Conservation (phyloP, 176 grass and related monocot genomes). For the Oryza coarctata region DNA sequence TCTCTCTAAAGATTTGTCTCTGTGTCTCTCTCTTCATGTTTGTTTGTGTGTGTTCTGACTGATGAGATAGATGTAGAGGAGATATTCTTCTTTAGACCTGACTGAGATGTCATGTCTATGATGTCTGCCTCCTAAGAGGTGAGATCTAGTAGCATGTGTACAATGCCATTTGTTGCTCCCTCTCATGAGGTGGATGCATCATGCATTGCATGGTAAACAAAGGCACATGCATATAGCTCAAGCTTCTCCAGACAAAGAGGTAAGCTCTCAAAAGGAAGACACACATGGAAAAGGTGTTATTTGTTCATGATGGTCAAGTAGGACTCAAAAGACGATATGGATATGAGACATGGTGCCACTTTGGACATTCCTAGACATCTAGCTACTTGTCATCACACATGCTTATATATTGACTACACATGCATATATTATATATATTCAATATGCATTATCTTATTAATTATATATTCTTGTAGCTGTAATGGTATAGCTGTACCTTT, state of each 20-base stretch:
- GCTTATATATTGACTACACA: neutral
- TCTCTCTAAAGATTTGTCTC: neutral
- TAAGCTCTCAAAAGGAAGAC: constrained; percentile 25
- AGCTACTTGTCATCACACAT: neutral
- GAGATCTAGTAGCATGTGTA: neutral
- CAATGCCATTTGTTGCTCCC: too few relatives aligned
- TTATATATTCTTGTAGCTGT: neutral
- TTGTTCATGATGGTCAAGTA: constrained; percentile 1
- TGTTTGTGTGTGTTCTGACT: neutral
- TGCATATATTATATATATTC: neutral
- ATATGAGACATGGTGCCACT: constrained; percentile 39
- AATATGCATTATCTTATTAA: neutral
- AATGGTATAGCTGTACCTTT: too few relatives aligned
- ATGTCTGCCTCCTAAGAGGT: constrained; percentile 23
- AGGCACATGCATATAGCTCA: neutral
- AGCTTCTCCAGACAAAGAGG: constrained; percentile 16
- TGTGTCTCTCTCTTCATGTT: neutral
- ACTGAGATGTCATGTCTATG: constrained; percentile 50
- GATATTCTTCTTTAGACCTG: constrained; percentile 16
- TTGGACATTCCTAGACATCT: neutral
- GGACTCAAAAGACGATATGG: constrained; percentile 21
- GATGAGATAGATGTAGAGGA: constrained; percentile 5
- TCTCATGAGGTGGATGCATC: neutral
- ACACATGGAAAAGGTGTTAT: constrained; percentile 21
- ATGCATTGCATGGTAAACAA: neutral